These are phyloP conservation scores for Arthrobotrys musiformis DNA, from an alignment of 2,329 filamentous ascomycete species.

Conservation along the genomic window DNA sequence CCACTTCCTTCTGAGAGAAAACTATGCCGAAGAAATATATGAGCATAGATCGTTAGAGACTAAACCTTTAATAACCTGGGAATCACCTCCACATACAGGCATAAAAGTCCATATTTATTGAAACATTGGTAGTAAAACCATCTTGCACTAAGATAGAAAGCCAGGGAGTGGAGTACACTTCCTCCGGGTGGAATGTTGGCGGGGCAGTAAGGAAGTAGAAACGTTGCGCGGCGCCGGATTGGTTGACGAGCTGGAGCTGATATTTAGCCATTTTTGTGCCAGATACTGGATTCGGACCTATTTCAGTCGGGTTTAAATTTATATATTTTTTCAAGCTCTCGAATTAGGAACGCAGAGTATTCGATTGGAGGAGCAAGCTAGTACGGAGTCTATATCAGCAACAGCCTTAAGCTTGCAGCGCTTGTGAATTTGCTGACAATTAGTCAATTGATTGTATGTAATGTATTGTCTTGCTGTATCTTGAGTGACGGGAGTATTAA, in stretches of 20 bases:
- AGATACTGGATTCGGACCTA: not conserved
- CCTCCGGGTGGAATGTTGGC: not conserved
- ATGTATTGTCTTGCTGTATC: too few species aligned
- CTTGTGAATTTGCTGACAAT: too few species aligned
- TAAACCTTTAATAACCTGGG: too few species aligned
- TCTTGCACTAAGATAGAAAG: not conserved
- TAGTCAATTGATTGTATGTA: too few species aligned
- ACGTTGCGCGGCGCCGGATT: not conserved
- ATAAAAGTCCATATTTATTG: slow-evolving; percentile 17
- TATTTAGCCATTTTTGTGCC: not conserved
- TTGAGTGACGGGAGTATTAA: not conserved
- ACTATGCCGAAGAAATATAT: not conserved
- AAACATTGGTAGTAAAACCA: not conserved
- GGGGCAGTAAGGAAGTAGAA: slow-evolving; percentile 24
- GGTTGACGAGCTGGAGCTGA: slow-evolving; percentile 2
- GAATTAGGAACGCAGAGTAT: too few species aligned
- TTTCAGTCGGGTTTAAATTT: not conserved
- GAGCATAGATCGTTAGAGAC: too few species aligned
- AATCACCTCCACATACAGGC: not conserved
- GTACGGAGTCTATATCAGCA: too few species aligned
- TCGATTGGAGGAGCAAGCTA: too few species aligned
- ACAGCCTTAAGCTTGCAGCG: too few species aligned
- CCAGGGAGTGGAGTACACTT: slow-evolving; percentile 13
- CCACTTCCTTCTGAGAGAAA: not conserved
- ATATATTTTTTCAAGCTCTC: not conserved